Evolutionary conservation across 257 asterid genomes (phyloP).

Genomic region (Solanum piurae): DNA sequence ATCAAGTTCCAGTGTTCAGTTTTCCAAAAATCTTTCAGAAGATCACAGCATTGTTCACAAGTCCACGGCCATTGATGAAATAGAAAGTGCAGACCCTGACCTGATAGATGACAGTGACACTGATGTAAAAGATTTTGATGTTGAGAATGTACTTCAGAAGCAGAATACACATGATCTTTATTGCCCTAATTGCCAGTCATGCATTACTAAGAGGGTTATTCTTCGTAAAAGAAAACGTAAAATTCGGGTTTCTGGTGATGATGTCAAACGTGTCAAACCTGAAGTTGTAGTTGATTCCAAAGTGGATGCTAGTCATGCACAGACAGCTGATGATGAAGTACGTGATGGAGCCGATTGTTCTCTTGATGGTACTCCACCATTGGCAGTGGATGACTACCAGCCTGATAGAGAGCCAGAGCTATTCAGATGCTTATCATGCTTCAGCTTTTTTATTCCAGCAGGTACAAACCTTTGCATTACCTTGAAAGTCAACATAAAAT

Average conservation of each 20-base stretch:
- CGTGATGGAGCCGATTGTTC: conserved; percentile 9
- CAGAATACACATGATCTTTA: conserved; percentile 75
- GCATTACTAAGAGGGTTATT: conserved; percentile 79
- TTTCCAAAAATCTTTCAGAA: conserved; percentile 21
- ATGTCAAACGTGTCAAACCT: conserved; percentile 36
- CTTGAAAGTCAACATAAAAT: background rate
- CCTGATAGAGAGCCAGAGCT: conserved; percentile 39
- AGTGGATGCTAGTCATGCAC: conserved; percentile 4
- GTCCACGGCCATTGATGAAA: conserved; percentile 29
- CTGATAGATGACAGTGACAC: conserved; percentile 27
- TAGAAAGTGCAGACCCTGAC: conserved; percentile 42
- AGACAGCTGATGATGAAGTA: conserved; percentile 13
- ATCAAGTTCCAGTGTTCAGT: conserved; percentile 10
- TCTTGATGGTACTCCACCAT: conserved; percentile 14
- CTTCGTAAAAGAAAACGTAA: conserved; percentile 74
- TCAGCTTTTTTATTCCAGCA: conserved; percentile 71
- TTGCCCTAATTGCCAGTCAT: conserved; percentile 91
- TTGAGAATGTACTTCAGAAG: conserved; percentile 50
- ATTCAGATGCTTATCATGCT: conserved; percentile 92
- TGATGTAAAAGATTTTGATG: conserved; percentile 38
- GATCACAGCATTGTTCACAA: conserved; percentile 7
- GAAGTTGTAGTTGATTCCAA: conserved; percentile 10
- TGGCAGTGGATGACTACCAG: conserved; percentile 17
- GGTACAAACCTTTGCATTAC: conserved; percentile 23
- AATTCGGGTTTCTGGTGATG: conserved; percentile 29